These are phyloP conservation scores for Yarrowia bubula DNA, from an alignment of 805 yeast species.

Conservation along the genomic window DNA sequence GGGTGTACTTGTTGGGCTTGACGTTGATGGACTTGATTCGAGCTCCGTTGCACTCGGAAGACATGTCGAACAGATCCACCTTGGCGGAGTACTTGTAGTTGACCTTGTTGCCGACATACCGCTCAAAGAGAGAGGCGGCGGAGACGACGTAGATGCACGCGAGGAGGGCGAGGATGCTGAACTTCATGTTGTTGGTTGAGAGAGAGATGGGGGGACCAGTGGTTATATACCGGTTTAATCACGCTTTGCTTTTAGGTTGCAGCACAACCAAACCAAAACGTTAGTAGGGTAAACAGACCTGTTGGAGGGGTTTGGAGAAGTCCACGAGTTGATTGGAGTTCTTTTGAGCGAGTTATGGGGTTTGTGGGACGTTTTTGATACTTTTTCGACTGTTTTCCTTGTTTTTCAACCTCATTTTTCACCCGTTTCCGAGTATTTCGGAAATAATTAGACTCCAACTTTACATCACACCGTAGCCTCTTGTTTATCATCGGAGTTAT, in stretches of 20 bases:
- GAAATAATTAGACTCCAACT: too few species aligned
- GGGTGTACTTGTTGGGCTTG: constrained; percentile 26
- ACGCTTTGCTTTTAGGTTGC: constrained; percentile 11
- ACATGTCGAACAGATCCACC: constrained; percentile 23
- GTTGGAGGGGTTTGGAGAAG: not conserved
- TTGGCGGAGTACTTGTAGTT: constrained; percentile 28
- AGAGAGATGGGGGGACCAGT: not conserved
- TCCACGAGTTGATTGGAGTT: not conserved
- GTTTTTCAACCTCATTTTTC: too few species aligned
- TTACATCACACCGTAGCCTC: too few species aligned
- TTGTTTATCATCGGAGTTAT: too few species aligned
- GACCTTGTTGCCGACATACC: constrained; percentile 27
- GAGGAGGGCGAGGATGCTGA: constrained; percentile 24
- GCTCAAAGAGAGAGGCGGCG: constrained; percentile 25
- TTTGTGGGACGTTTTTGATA: too few species aligned
- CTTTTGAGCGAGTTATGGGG: too few species aligned
- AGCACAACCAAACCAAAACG: not conserved
- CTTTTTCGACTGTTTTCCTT: too few species aligned
- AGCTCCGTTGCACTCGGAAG: constrained; percentile 25
- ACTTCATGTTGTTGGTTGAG: not conserved
- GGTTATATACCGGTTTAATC: constrained; percentile 21
- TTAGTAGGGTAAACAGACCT: too few species aligned
- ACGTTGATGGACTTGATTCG: constrained; percentile 28
- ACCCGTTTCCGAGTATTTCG: too few species aligned
- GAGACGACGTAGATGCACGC: constrained; percentile 26